A percentile compares a stretch with the other conserved stretches of the same genome.
These are phyloP conservation scores for Neopestalotiopsis sp. DNA, from an alignment of 2,329 filamentous ascomycete genomes.

Conservation along the genomic window DNA sequence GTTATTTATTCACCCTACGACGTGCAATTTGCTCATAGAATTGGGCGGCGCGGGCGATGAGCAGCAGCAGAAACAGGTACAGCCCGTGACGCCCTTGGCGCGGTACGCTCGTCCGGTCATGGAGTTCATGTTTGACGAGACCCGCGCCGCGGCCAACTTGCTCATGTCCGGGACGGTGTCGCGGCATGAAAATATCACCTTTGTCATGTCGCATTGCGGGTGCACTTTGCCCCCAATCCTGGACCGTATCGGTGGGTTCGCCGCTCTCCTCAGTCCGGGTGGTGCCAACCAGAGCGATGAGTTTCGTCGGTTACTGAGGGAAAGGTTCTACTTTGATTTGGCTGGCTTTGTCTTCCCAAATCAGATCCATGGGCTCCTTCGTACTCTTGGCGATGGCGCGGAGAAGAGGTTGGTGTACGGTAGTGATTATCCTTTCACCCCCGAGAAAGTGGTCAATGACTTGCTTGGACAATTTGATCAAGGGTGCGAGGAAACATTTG, in stretches of 20 bases:
- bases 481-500: conserved; percentile 43
- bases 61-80: neutral
- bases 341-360: conserved; percentile 55
- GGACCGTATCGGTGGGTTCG: conserved; percentile 40
- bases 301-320: conserved; percentile 23
- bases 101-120: conserved; percentile 42
- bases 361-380: conserved; percentile 52
- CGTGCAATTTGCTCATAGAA: conserved; percentile 21
- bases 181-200: conserved; percentile 48
- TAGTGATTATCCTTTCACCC: conserved; percentile 57
- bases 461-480: conserved; percentile 46
- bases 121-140: conserved; percentile 59
- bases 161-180: conserved; percentile 51
- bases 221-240: conserved; percentile 49
- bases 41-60: neutral
- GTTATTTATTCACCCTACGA: conserved; percentile 51
- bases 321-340: conserved; percentile 57
- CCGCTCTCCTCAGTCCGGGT: conserved; percentile 12
- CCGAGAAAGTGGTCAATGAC: conserved; percentile 30
- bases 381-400: conserved; percentile 37
- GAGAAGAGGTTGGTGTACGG: conserved; percentile 55
- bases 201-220: conserved; percentile 54
- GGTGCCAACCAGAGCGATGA: conserved; percentile 17
- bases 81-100: conserved; percentile 27
- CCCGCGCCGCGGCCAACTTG: conserved; percentile 51